phyloP scores from a whole-genome alignment of 108 stramenopile species.

The Cyclotella choctawhatcheeana region DNA sequence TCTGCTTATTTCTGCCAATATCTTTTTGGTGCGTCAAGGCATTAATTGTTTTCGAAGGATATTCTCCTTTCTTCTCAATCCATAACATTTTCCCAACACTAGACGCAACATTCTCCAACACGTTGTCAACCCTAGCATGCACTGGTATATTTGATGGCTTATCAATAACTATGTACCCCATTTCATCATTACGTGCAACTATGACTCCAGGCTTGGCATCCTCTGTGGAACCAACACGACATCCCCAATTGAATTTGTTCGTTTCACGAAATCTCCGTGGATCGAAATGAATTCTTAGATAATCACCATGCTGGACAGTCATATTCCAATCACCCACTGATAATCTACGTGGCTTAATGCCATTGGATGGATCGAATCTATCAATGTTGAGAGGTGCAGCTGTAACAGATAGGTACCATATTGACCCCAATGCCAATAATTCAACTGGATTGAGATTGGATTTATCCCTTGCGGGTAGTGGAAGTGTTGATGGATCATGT shows the following conservation, averaged over 20 bases:
- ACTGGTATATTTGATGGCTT: slow-evolving; percentile 84
- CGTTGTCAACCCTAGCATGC: slow-evolving; percentile 86
- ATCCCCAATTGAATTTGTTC: slow-evolving; percentile 63
- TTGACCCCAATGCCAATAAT: slow-evolving; percentile 69
- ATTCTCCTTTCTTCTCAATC: slow-evolving; percentile 22
- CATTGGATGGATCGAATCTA: slow-evolving; percentile 49
- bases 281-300: slow-evolving; percentile 79
- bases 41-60: slow-evolving; percentile 6
- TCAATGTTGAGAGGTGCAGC: slow-evolving; percentile 19
- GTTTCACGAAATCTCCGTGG: slow-evolving; percentile 76
- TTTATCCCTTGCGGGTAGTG: slow-evolving; percentile 15
- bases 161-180: slow-evolving; percentile 71
- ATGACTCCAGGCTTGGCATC: slow-evolving; percentile 57
- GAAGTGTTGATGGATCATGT: slow-evolving; percentile 38
- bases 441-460: slow-evolving; percentile 53
- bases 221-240: neutral
- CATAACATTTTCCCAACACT: slow-evolving; percentile 48
- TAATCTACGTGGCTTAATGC: slow-evolving; percentile 66
- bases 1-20: slow-evolving; percentile 16
- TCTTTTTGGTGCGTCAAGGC: neutral
- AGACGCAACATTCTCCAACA: slow-evolving; percentile 77
- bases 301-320: slow-evolving; percentile 62
- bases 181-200: slow-evolving; percentile 48
- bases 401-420: slow-evolving; percentile 67
- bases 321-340: slow-evolving; percentile 50